A percentile compares a stretch with the other conserved stretches of the same genome.
These are phyloP conservation scores for Flaveria linearis DNA, from an alignment of 129 eudicot species.

Conservation along the genomic window DNA sequence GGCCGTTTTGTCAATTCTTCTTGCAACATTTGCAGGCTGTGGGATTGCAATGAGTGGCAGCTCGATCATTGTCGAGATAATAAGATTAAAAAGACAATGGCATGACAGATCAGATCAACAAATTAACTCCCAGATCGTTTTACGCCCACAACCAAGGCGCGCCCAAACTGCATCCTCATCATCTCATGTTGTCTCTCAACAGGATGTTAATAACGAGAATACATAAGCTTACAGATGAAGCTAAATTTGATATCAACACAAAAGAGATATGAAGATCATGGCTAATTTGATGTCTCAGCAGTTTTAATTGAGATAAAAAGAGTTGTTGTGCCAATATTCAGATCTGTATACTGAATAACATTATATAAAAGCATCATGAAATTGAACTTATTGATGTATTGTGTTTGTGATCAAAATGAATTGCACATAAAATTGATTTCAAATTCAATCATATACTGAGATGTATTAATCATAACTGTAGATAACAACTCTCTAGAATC, in stretches of 20 bases:
- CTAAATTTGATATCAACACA: neutral
- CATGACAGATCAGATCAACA: slow-evolving; percentile 30
- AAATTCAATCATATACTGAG: neutral
- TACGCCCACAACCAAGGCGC: slow-evolving; percentile 40
- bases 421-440: neutral
- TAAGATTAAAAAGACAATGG: slow-evolving; percentile 62
- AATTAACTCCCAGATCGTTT: slow-evolving; percentile 36
- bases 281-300: neutral
- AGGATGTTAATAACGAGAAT: slow-evolving; percentile 39
- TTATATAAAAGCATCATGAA: slow-evolving; percentile 11
- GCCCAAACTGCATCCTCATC: slow-evolving; percentile 35
- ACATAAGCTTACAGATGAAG: slow-evolving; percentile 39
- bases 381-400: slow-evolving; percentile 18
- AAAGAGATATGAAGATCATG: neutral
- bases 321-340: neutral
- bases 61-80: slow-evolving; percentile 63
- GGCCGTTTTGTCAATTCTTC: slow-evolving; percentile 70
- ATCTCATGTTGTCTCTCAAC: slow-evolving; percentile 21
- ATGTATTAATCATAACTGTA: slow-evolving; percentile 5
- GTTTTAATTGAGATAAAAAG: slow-evolving; percentile 23
- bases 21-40: slow-evolving; percentile 78
- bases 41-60: slow-evolving; percentile 93
- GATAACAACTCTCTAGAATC: neutral
- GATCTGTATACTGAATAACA: slow-evolving; percentile 24
- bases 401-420: neutral